A percentile compares a stretch with the other conserved stretches of the same genome.
phyloP scores from a whole-genome alignment of 495 filamentous ascomycete species.

The Aspergillus conjunctus region DNA sequence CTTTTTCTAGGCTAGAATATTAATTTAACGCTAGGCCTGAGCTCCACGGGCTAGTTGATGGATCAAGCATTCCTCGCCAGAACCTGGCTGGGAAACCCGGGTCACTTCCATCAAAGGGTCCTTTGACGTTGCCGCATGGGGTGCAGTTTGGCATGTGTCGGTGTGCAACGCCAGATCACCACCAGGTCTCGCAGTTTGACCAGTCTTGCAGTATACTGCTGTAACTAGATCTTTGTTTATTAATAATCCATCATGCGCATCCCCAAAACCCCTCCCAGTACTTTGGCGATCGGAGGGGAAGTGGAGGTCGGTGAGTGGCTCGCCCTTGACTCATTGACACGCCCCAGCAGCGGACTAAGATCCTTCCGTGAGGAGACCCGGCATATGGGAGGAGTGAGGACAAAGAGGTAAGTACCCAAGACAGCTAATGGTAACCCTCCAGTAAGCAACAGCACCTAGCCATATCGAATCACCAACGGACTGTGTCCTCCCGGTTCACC shows the following conservation, averaged over 20 bases:
- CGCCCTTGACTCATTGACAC: conserved; percentile 10
- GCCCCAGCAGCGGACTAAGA: not conserved
- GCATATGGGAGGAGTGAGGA: not conserved
- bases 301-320: conserved; percentile 20
- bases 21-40: not conserved
- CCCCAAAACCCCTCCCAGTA: conserved; percentile 2
- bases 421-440: not conserved
- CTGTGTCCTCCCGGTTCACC: conserved; percentile 7
- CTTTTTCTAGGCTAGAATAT: not conserved
- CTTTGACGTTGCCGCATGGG: no score
- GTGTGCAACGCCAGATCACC: not conserved
- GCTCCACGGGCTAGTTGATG: conserved; percentile 6
- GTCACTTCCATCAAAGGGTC: not conserved
- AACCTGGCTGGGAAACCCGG: not conserved
- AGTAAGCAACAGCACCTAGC: not conserved
- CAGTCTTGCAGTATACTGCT: not conserved
- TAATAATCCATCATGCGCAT: not conserved
- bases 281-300: conserved; percentile 24
- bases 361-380: conserved; percentile 6
- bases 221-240: not conserved
- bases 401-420: not conserved
- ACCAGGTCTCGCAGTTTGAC: not conserved
- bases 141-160: not conserved
- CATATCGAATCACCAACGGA: conserved; percentile 1
- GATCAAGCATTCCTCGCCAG: conserved; percentile 27